phyloP scores from a whole-genome alignment of 352 stramenopile genomes.

The Globisporangium iwayamae region DNA sequence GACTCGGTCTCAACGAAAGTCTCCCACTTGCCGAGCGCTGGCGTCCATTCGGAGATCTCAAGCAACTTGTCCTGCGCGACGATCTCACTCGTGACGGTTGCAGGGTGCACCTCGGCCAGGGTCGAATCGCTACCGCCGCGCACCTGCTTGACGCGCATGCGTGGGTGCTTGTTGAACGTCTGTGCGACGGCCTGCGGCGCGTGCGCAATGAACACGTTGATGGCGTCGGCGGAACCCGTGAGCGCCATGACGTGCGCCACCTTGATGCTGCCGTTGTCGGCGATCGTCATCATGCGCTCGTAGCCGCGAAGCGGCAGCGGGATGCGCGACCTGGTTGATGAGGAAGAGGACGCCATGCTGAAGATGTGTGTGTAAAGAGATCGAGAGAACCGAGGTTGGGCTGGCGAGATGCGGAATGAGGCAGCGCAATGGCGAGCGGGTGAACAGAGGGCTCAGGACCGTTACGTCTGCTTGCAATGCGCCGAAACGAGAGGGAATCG shows the following conservation, averaged over 20 bases:
- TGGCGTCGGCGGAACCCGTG: background rate
- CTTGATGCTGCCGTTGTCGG: constrained; percentile 2
- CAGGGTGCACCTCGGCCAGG: constrained; percentile 25
- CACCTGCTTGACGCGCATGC: constrained; percentile 28
- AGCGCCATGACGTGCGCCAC: constrained; percentile 3
- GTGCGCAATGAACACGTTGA: background rate
- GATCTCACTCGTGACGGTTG: background rate
- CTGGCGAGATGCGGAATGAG: background rate
- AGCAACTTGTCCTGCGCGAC: background rate
- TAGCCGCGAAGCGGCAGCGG: constrained; percentile 4
- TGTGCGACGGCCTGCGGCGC: constrained; percentile 21
- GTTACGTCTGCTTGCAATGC: too few species aligned
- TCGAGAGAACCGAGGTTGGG: background rate
- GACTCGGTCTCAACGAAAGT: constrained; percentile 5
- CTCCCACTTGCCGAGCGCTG: constrained; percentile 12
- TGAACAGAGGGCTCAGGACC: too few species aligned
- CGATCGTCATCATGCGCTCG: constrained; percentile 8
- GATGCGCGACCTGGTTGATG: background rate
- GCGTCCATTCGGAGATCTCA: constrained; percentile 7
- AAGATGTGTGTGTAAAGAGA: background rate
- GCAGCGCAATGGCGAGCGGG: background rate
- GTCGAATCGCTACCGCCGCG: constrained; percentile 23
- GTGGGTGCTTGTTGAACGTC: constrained; percentile 38
- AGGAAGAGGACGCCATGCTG: background rate
- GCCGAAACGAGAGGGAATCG: too few species aligned